These are phyloP conservation scores for Ceratopteris richardii DNA, from an alignment of 75 land plant genomes.

Conservation along the genomic window DNA sequence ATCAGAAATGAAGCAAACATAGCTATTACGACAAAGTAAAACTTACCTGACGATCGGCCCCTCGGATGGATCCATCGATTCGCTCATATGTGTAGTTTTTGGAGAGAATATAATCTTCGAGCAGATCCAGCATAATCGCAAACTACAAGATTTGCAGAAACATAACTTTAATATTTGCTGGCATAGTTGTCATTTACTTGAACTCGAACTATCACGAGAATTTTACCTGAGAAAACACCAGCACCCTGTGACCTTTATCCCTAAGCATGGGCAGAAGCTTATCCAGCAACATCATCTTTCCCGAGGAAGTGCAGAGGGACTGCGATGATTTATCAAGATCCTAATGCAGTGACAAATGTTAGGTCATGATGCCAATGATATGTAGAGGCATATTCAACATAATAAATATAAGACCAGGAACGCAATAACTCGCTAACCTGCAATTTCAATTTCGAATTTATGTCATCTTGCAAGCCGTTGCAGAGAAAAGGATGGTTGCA, in stretches of 20 bases:
- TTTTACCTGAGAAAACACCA: conserved; percentile 25
- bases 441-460: conserved; percentile 8
- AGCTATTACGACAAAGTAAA: no score
- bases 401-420: no score
- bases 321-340: background rate
- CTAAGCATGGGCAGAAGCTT: conserved; percentile 26
- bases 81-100: conserved; percentile 21
- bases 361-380: no score
- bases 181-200: no score
- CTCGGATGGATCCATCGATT: conserved; percentile 27
- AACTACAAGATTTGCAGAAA: conserved; percentile 11
- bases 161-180: background rate
- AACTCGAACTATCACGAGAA: background rate
- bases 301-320: conserved; percentile 7
- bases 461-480: conserved; percentile 21
- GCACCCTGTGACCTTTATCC: conserved; percentile 23
- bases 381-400: no score
- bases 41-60: conserved; percentile 27
- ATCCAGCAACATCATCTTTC: conserved; percentile 23
- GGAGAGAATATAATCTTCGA: conserved; percentile 17
- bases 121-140: conserved; percentile 25
- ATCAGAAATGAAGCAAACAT: background rate
- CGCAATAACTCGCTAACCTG: no score
- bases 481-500: conserved; percentile 31
- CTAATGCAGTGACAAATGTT: conserved; percentile 1